A percentile compares a stretch with the other conserved stretches of the same genome.
Evolutionary conservation across 768 basidiomycete species (phyloP).

Genomic region (Xerocomellus dryophilus): DNA sequence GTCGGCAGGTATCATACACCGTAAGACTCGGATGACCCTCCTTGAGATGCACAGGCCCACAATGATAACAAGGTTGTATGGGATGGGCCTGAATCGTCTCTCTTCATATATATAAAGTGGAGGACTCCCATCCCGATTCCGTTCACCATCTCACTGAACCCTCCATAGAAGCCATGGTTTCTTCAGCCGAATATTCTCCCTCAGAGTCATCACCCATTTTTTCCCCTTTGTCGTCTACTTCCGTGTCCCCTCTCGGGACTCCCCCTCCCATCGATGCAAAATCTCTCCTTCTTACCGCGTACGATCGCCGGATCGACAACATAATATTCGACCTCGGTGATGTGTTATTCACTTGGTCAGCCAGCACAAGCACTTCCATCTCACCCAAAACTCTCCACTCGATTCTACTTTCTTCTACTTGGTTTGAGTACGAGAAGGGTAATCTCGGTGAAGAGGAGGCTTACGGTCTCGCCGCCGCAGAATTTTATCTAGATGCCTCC

Average conservation of each 20-base stretch:
- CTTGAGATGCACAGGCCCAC: too few relatives aligned
- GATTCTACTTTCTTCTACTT: constrained; percentile 15
- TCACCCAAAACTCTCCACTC: constrained; percentile 6
- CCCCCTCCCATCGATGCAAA: constrained; percentile 4
- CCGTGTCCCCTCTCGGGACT: not conserved
- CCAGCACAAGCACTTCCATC: constrained; percentile 12
- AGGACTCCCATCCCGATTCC: not conserved
- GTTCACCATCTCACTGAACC: not conserved
- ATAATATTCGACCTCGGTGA: constrained; percentile 23
- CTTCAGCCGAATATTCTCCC: not conserved
- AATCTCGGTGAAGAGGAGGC: constrained; percentile 13
- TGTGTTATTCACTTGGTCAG: constrained; percentile 24
- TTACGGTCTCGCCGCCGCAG: constrained; percentile 2
- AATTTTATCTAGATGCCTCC: constrained; percentile 17
- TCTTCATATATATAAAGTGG: not conserved
- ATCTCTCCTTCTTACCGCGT: not conserved
- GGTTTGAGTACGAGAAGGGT: constrained; percentile 26
- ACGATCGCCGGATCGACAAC: constrained; percentile 22
- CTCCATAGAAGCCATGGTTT: not conserved
- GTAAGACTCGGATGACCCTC: too few relatives aligned
- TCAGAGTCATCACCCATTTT: constrained; percentile 1
- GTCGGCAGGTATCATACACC: too few relatives aligned
- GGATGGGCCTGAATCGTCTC: not conserved
- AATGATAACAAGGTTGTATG: not conserved
- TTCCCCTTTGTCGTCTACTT: not conserved